These are phyloP conservation scores for Nephelium lappaceum DNA, from an alignment of 345 rosid genomes.

Conservation along the genomic window DNA sequence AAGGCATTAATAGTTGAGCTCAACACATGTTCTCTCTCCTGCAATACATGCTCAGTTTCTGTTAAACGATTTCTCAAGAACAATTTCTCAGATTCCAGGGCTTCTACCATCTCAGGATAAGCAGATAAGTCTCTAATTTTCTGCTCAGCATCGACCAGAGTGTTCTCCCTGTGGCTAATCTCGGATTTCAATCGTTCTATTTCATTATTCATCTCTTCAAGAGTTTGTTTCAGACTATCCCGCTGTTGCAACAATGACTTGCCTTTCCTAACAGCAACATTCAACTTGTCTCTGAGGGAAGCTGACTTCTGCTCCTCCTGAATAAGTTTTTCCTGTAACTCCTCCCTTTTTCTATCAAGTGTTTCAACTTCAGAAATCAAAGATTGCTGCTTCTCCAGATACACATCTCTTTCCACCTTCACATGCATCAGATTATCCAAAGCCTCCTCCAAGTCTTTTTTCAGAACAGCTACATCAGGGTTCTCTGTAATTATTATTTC, in stretches of 20 bases:
- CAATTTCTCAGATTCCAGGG: conserved; percentile 65
- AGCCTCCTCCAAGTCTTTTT: conserved; percentile 70
- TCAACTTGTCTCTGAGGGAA: conserved; percentile 82
- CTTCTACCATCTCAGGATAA: conserved; percentile 48
- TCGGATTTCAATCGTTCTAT: conserved; percentile 66
- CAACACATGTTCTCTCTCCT: conserved; percentile 62
- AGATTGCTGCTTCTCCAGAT: conserved; percentile 59
- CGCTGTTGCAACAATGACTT: conserved; percentile 89
- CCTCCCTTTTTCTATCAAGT: conserved; percentile 54
- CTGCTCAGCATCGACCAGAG: conserved; percentile 56
- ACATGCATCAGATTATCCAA: conserved; percentile 50
- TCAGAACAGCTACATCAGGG: conserved; percentile 41
- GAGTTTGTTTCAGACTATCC: conserved; percentile 72
- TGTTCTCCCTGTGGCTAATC: conserved; percentile 53
- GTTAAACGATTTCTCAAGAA: conserved; percentile 56
- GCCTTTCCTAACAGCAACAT: conserved; percentile 95
- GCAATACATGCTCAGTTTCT: conserved; percentile 59
- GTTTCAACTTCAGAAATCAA: conserved; percentile 60
- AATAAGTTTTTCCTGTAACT: conserved; percentile 62
- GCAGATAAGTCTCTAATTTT: conserved; percentile 59
- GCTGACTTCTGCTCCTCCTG: conserved; percentile 90
- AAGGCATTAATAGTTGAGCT: conserved; percentile 46
- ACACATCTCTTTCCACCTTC: conserved; percentile 74
- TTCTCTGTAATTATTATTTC: conserved; percentile 42
- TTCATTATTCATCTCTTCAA: conserved; percentile 69